Evolutionary conservation across 225 moss, liverwort and hornwort species (phyloP).

Genomic region (Ulota crispa): DNA sequence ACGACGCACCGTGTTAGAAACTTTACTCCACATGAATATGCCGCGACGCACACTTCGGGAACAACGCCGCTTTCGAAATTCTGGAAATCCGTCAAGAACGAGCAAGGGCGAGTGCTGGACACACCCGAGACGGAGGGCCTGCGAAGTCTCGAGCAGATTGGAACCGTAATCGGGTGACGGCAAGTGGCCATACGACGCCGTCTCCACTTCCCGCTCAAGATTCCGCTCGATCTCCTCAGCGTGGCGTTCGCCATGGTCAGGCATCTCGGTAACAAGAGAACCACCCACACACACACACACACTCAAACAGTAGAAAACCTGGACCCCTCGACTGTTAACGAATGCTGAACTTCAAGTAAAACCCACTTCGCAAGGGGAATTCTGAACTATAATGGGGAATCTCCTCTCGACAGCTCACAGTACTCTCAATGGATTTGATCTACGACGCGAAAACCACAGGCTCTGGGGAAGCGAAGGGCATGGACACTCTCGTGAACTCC

Average conservation of each 20-base stretch:
- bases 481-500: slow-evolving; percentile 21
- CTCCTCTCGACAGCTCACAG: too few species aligned
- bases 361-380: background rate
- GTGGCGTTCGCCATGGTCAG: slow-evolving; percentile 27
- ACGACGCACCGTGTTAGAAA: background rate
- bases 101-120: background rate
- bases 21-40: background rate
- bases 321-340: background rate
- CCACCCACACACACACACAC: background rate
- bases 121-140: background rate
- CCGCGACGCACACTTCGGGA: background rate
- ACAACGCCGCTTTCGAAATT: background rate
- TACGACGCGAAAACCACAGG: slow-evolving; percentile 7
- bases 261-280: background rate
- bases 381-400: background rate
- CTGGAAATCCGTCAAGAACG: too few species aligned
- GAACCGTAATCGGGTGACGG: background rate
- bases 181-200: background rate
- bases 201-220: slow-evolving; percentile 21
- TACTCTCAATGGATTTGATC: slow-evolving; percentile 20
- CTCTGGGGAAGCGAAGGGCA: slow-evolving; percentile 18
- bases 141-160: background rate
- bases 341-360: background rate
- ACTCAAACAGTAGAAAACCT: background rate
- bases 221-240: slow-evolving; percentile 3